A percentile compares a stretch with the other conserved stretches of the same genome.
Evolutionary conservation across 2,329 filamentous ascomycete species (phyloP).

Genomic region (Alternaria burnsii): DNA sequence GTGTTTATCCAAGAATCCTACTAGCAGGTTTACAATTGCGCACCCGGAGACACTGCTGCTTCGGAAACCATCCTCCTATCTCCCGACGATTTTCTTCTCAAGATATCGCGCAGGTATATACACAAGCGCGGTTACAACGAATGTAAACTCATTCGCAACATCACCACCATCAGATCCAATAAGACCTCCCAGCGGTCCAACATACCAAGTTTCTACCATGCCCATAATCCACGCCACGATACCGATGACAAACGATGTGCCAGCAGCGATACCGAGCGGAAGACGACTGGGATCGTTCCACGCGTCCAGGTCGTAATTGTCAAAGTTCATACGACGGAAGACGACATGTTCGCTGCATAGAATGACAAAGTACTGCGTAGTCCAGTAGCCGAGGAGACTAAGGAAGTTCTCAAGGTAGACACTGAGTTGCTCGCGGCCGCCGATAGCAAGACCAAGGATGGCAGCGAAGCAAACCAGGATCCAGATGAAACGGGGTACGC

Average conservation of each 20-base stretch:
- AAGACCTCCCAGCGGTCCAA: conserved; percentile 50
- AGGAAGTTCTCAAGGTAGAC: conserved; percentile 58
- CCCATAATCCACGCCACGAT: conserved; percentile 61
- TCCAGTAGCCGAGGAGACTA: conserved; percentile 58
- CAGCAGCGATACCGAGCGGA: conserved; percentile 54
- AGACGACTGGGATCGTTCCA: conserved; percentile 57
- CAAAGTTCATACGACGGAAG: conserved; percentile 60
- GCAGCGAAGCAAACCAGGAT: conserved; percentile 55
- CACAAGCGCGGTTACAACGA: conserved; percentile 35
- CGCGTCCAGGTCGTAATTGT: conserved; percentile 56
- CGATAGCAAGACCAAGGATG: conserved; percentile 55
- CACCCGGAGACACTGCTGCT: neutral
- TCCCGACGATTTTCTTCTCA: conserved; percentile 37
- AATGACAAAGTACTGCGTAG: conserved; percentile 57
- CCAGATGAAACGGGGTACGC: conserved; percentile 62
- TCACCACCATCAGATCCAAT: conserved; percentile 41
- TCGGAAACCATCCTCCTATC: conserved; percentile 10
- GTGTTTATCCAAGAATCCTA: neutral
- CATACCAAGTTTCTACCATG: conserved; percentile 67
- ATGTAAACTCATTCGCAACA: conserved; percentile 40
- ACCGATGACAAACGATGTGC: conserved; percentile 51
- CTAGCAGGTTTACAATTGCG: neutral
- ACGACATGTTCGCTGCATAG: conserved; percentile 56
- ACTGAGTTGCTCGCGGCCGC: conserved; percentile 54
- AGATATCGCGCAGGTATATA: conserved; percentile 40